A percentile compares a stretch with the other conserved stretches of the same genome.
These are phyloP conservation scores for Salvia splendens DNA, from an alignment of 257 asterid genomes.

Conservation along the genomic window DNA sequence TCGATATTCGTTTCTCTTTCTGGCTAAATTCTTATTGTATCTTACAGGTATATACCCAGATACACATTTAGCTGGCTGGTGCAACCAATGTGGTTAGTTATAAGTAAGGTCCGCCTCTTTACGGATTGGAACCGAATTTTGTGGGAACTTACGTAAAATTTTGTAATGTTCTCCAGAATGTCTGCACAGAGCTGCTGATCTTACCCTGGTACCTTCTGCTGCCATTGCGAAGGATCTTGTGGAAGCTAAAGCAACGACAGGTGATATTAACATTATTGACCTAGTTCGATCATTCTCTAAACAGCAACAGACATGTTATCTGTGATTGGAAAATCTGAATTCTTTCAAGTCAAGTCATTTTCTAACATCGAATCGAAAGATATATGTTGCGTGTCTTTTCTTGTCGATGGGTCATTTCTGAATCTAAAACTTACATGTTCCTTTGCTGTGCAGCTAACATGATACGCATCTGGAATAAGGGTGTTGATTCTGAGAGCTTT, in stretches of 20 bases:
- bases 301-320: neutral
- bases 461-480: conserved; percentile 96
- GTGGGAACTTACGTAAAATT: conserved; percentile 16
- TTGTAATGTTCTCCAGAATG: conserved; percentile 55
- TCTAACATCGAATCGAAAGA: neutral
- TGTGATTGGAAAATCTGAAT: neutral
- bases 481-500: conserved; percentile 94
- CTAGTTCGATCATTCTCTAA: conserved; percentile 10
- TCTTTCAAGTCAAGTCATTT: neutral
- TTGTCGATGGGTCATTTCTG: neutral
- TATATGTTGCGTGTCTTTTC: neutral
- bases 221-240: conserved; percentile 89
- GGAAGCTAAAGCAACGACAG: conserved; percentile 80
- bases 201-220: conserved; percentile 91
- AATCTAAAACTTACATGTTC: neutral
- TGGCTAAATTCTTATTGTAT: conserved; percentile 8
- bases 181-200: conserved; percentile 96
- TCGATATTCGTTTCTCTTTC: neutral
- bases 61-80: conserved; percentile 97
- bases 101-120: conserved; percentile 57
- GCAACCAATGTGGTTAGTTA: conserved; percentile 86
- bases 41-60: conserved; percentile 88
- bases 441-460: conserved; percentile 53
- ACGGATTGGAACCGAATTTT: conserved; percentile 11
- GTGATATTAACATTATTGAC: conserved; percentile 40